These are phyloP conservation scores for Yamadazyma sp. DNA, from an alignment of 805 yeast genomes.

Conservation along the genomic window DNA sequence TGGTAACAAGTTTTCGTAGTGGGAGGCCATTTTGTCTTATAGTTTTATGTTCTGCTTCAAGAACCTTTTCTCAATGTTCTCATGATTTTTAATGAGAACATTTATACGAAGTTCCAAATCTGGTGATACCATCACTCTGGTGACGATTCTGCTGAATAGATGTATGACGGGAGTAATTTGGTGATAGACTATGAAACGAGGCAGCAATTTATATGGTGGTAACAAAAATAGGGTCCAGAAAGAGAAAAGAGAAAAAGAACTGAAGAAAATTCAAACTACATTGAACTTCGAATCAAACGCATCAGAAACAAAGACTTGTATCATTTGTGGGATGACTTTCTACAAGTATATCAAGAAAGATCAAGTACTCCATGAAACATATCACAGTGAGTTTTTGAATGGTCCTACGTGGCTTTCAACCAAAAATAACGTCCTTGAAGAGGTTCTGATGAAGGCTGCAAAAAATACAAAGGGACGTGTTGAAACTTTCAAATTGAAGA, in stretches of 20 bases:
- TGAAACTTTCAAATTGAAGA: slow-evolving; percentile 7
- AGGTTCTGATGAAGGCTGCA: background rate
- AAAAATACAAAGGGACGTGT: background rate
- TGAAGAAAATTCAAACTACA: background rate
- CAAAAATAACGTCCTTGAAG: slow-evolving; percentile 4
- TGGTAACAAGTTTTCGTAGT: slow-evolving; percentile 56
- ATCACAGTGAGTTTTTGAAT: slow-evolving; percentile 46
- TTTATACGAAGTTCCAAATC: too few relatives aligned
- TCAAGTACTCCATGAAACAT: slow-evolving; percentile 45
- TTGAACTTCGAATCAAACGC: background rate
- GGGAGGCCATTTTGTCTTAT: slow-evolving; percentile 9
- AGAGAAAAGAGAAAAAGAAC: background rate
- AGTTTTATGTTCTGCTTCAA: too few relatives aligned
- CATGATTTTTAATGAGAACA: too few relatives aligned
- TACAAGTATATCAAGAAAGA: slow-evolving; percentile 40
- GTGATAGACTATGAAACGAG: too few relatives aligned
- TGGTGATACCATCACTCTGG: too few relatives aligned
- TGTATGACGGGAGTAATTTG: too few relatives aligned
- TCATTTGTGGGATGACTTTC: slow-evolving; percentile 54
- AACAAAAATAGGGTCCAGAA: background rate
- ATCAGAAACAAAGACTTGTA: slow-evolving; percentile 31
- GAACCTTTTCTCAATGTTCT: too few relatives aligned
- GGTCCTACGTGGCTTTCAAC: slow-evolving; percentile 48
- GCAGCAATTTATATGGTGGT: background rate
- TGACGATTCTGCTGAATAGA: background rate